phyloP scores from a whole-genome alignment of 2,329 filamentous ascomycete species.

The Calonectria honghensis region DNA sequence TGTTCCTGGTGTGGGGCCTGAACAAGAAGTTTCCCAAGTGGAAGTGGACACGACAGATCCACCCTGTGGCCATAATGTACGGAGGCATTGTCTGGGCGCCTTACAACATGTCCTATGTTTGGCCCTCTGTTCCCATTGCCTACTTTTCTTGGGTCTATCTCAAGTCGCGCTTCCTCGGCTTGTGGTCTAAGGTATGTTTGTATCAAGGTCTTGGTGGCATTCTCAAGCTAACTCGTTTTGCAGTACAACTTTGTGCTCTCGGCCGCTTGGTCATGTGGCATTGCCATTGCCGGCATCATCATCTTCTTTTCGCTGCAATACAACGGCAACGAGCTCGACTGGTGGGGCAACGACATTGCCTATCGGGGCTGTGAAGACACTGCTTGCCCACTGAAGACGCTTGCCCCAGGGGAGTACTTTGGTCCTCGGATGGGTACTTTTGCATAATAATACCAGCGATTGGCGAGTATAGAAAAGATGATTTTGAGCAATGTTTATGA shows the following conservation, averaged over 20 bases:
- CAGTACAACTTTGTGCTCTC: conserved; percentile 74
- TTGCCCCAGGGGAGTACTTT: conserved; percentile 62
- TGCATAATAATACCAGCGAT: conserved; percentile 12
- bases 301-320: conserved; percentile 73
- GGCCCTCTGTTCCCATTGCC: conserved; percentile 71
- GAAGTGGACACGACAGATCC: conserved; percentile 66
- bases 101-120: conserved; percentile 71
- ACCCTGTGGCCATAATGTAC: conserved; percentile 69
- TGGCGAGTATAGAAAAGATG: conserved; percentile 46
- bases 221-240: conserved; percentile 26
- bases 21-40: conserved; percentile 64
- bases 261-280: conserved; percentile 69
- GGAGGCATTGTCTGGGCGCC: conserved; percentile 68
- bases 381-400: conserved; percentile 61
- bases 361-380: conserved; percentile 65
- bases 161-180: conserved; percentile 67
- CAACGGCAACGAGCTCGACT: conserved; percentile 64
- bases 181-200: conserved; percentile 70
- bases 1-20: conserved; percentile 63
- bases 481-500: conserved; percentile 52
- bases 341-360: conserved; percentile 70
- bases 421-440: conserved; percentile 64
- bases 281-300: conserved; percentile 70
- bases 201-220: fast-evolving
- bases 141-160: conserved; percentile 72